Conservation (phyloP, 495 filamentous ascomycete species). For the Neurospora sp. region DNA sequence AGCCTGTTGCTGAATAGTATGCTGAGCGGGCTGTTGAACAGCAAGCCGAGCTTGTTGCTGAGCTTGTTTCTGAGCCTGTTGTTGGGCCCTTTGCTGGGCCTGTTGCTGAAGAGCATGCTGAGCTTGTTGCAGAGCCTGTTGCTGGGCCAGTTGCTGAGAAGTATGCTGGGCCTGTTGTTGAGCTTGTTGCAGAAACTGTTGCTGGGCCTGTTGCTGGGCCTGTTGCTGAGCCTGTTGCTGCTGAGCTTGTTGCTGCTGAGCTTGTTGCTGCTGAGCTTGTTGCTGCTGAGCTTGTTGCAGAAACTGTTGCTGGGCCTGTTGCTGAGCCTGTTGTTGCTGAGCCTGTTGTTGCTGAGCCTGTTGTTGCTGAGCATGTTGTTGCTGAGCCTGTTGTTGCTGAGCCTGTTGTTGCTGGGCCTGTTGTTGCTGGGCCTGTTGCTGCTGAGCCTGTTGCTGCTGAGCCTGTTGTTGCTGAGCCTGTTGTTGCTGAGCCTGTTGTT, state of each 20-base stretch:
- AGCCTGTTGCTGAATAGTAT: background rate
- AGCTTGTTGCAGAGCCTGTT: slow-evolving; percentile 2
- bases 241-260: background rate
- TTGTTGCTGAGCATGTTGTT: background rate
- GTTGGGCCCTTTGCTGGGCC: background rate
- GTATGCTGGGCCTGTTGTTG: background rate
- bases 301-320: background rate
- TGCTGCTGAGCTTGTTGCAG: background rate
- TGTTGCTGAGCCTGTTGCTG: background rate
- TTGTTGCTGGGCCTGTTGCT: background rate
- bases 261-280: background rate
- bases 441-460: background rate
- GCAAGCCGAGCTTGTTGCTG: background rate
- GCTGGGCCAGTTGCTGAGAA: background rate
- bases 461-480: slow-evolving; percentile 7
- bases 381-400: background rate
- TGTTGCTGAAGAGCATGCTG: background rate
- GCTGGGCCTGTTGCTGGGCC: background rate
- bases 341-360: background rate
- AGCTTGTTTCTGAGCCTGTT: background rate
- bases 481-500: background rate
- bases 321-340: background rate
- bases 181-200: background rate
- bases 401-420: background rate
- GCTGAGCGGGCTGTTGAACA: background rate